phyloP scores from a whole-genome alignment of 208 protist species.

The Trypanosoma congolense region DNA sequence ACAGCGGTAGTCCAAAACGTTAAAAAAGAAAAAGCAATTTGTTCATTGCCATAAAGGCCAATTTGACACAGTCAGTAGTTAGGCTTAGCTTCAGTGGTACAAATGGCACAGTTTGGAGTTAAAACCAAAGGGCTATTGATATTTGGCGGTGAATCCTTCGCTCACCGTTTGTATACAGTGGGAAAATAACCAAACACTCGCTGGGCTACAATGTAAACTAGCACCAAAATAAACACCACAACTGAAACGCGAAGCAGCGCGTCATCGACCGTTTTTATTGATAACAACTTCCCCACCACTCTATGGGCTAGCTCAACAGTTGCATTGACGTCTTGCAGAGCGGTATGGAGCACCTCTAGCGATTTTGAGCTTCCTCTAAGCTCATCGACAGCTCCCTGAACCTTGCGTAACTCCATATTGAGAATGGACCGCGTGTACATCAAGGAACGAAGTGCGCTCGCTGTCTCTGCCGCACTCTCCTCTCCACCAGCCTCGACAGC shows the following conservation, averaged over 20 bases:
- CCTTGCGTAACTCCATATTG: constrained; percentile 65
- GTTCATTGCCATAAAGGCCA: no score
- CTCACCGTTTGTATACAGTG: constrained; percentile 34
- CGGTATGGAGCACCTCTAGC: constrained; percentile 35
- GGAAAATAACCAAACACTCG: constrained; percentile 72
- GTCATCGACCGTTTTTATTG: constrained; percentile 62
- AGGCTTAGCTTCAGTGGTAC: no score
- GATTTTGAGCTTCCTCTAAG: constrained; percentile 44
- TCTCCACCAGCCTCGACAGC: constrained; percentile 30
- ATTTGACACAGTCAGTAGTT: no score
- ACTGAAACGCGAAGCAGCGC: constrained; percentile 53
- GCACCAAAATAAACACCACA: constrained; percentile 46
- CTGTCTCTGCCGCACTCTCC: constrained; percentile 26
- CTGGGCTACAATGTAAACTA: constrained; percentile 61
- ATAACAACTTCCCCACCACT: constrained; percentile 48
- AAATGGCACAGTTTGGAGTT: no score
- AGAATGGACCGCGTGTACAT: constrained; percentile 71
- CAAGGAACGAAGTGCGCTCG: constrained; percentile 63
- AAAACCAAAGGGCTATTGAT: no score
- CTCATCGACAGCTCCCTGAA: constrained; percentile 56
- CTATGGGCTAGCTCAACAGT: constrained; percentile 59
- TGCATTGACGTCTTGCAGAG: constrained; percentile 59
- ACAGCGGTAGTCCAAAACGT: no score
- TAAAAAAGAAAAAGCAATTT: no score
- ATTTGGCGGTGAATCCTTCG: no score